These are phyloP conservation scores for Incumbomyces lentus DNA, from an alignment of 2,329 filamentous ascomycete genomes.

Conservation along the genomic window DNA sequence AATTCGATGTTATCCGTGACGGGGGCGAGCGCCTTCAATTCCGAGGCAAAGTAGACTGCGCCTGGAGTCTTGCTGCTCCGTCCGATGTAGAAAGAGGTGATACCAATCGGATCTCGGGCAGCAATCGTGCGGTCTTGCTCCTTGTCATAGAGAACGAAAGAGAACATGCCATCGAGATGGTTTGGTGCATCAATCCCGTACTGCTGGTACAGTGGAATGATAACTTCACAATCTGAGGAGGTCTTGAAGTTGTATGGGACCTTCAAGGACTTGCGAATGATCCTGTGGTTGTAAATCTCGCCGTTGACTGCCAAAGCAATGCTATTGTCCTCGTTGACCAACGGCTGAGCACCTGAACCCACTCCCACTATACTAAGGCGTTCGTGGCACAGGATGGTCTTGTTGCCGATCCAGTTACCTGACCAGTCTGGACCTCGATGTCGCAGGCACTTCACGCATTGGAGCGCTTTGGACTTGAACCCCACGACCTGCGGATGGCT, in stretches of 20 bases:
- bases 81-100: slow-evolving; percentile 96
- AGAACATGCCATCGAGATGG: slow-evolving; percentile 98
- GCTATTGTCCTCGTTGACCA: slow-evolving; percentile 80
- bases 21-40: slow-evolving; percentile 83
- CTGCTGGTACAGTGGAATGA: slow-evolving; percentile 94
- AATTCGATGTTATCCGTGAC: slow-evolving; percentile 92
- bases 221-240: slow-evolving; percentile 95
- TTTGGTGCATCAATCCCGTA: slow-evolving; percentile 86
- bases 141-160: slow-evolving; percentile 96
- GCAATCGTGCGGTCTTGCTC: slow-evolving; percentile 83
- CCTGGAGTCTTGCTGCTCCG: slow-evolving; percentile 73
- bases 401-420: slow-evolving; percentile 78
- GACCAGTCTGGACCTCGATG: slow-evolving; percentile 98
- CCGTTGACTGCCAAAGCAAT: slow-evolving; percentile 95
- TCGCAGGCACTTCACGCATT: slow-evolving; percentile 56
- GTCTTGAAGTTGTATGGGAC: slow-evolving; percentile 93
- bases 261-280: slow-evolving; percentile 79
- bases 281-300: slow-evolving; percentile 98
- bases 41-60: slow-evolving; percentile 90
- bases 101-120: slow-evolving; percentile 89
- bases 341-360: slow-evolving; percentile 88
- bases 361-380: slow-evolving; percentile 95
- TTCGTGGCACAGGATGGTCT: slow-evolving; percentile 96
- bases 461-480: slow-evolving; percentile 27
- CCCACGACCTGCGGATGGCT: slow-evolving; percentile 23